Evolutionary conservation across 208 protist species (phyloP).

Genomic region (Acanthamoeba rhysodes): DNA sequence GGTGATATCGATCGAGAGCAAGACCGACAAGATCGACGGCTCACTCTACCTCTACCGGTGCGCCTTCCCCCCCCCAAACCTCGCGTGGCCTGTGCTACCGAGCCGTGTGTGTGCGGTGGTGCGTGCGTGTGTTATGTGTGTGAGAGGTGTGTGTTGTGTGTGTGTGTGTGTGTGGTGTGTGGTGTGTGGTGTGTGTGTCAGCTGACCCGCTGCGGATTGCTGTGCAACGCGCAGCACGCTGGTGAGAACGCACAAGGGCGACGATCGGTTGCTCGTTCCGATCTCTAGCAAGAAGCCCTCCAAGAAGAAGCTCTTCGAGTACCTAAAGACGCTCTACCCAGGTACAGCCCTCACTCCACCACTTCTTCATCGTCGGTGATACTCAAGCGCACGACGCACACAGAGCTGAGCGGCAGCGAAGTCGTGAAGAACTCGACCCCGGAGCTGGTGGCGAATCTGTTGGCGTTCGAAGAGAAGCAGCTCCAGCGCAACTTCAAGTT

Average conservation of each 20-base stretch:
- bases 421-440: not conserved
- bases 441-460: not conserved
- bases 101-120: not conserved
- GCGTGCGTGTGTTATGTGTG: too few species aligned
- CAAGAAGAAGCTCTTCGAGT: constrained; percentile 42
- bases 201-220: too few species aligned
- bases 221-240: not conserved
- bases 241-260: constrained; percentile 37
- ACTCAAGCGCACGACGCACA: too few species aligned
- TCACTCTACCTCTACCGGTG: not conserved
- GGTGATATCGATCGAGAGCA: constrained; percentile 2
- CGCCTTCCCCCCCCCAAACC: too few species aligned
- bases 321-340: constrained; percentile 15
- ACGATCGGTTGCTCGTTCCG: constrained; percentile 20
- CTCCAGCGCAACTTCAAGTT: constrained; percentile 64
- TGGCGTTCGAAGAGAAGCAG: constrained; percentile 20
- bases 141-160: too few species aligned
- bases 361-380: too few species aligned
- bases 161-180: not conserved
- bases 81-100: not conserved
- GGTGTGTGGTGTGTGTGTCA: not conserved
- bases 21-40: constrained; percentile 5
- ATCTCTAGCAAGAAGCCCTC: not conserved
- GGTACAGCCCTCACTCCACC: too few species aligned
- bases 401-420: not conserved